Base-by-base conservation (phyloP, 202 grass and related monocot genomes). In the Schoenoplectus triqueter region DNA sequence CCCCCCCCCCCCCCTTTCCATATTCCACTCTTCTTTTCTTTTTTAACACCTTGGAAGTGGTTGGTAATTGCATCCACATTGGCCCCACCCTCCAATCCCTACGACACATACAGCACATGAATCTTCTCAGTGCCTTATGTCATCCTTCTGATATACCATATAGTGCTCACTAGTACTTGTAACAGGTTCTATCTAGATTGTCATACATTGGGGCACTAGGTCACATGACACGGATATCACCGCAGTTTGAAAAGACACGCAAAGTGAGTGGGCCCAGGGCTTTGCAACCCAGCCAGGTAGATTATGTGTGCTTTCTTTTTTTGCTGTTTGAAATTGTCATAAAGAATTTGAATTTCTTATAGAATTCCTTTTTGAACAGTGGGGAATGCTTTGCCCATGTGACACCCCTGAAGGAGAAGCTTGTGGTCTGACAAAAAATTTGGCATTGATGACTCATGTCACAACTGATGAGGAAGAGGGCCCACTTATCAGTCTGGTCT, bases 351-450 rank as follows among this genome's bases (percentile, higher is more conserved):
- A 78, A 69, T 73, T 5, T 71, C 7, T 86, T 21, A 2, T 62
- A 67, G n/a, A 54, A 22, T 83, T 48, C 83, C 61, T 57, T 86
- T 55, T 89, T 69, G 80, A 84, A 92, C 80, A 98, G 95, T 98
- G 95, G 95, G 95, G 95, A 66, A 98, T 98, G 95, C 92, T 98
- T 89, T 98, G 95, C 55, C 95, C 95, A 82, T 95, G 92, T 90
- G 95, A 98, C 85, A 98, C 95, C 69, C 95, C 95, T 66, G 95
- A 98, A 95, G 95, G 95, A 86, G 92, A 98, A 92, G 92, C 89
- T 85, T 98, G 95, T 64, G 95, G 95, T 44, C 88, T 98, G 84
- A 98, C 91, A 74, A 98, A 98, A 95, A 95, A 98, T 89, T 92
- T 98, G 83, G 92, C 95, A 79, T 88, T 98, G 64, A 87, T 98